phyloP scores from a whole-genome alignment of 306 rosid species.

The Senna siamea region DNA sequence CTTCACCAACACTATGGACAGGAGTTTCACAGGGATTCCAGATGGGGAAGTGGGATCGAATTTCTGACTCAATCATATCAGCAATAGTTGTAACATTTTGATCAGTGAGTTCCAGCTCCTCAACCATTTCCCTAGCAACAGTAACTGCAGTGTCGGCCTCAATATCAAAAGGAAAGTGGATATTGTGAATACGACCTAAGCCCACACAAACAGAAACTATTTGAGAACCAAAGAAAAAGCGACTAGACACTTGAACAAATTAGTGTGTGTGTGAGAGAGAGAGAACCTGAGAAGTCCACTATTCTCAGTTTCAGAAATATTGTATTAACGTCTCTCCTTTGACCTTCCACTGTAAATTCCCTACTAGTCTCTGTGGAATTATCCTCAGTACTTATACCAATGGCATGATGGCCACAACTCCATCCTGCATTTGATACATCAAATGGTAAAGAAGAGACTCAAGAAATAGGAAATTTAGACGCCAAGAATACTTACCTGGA shows the following conservation, averaged over 20 bases:
- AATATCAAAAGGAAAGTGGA: conserved; percentile 89
- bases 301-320: conserved; percentile 85
- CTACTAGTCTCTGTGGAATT: conserved; percentile 47
- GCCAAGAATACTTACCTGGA: conserved; percentile 45
- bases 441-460: conserved; percentile 37
- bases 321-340: conserved; percentile 74
- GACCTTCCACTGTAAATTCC: conserved; percentile 85
- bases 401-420: conserved; percentile 38
- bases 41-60: conserved; percentile 61
- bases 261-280: not conserved
- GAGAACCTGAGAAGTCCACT: conserved; percentile 75
- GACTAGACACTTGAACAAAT: not conserved
- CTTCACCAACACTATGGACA: conserved; percentile 39
- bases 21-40: conserved; percentile 57
- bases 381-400: conserved; percentile 45
- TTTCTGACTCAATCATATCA: conserved; percentile 77
- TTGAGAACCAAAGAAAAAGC: conserved; percentile 28
- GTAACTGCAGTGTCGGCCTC: conserved; percentile 83
- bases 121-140: conserved; percentile 98
- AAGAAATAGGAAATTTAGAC: conserved; percentile 29
- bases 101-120: conserved; percentile 87
- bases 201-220: conserved; percentile 25
- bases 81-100: conserved; percentile 92
- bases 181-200: conserved; percentile 81
- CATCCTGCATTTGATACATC: conserved; percentile 53